Evolutionary conservation across 2,329 filamentous ascomycete species (phyloP).

Genomic region (Cytospora mali): DNA sequence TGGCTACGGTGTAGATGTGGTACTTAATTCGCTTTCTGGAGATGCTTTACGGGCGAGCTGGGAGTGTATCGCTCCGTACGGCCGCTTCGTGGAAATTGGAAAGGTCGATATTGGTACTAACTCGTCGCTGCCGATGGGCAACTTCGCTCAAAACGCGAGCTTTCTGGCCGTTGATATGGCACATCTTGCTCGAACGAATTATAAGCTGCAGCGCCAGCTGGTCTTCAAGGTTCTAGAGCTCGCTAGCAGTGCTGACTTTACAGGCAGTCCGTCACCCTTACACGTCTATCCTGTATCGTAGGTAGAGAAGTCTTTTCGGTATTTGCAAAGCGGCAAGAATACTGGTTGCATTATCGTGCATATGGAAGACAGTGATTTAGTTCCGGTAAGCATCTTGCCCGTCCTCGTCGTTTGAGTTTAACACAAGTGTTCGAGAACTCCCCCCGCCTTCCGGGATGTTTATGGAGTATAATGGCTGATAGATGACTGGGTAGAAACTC

Average conservation of each 20-base stretch:
- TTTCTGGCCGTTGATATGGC: constrained; percentile 38
- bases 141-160: constrained; percentile 23
- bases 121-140: constrained; percentile 40
- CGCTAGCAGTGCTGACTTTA: too few species aligned
- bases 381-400: too few species aligned
- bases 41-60: constrained; percentile 37
- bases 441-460: too few species aligned
- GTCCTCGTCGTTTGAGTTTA: too few species aligned
- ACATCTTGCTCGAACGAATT: not conserved
- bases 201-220: not conserved
- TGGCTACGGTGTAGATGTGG: constrained; percentile 6
- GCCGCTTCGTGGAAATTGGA: constrained; percentile 41
- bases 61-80: constrained; percentile 39
- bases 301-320: too few species aligned
- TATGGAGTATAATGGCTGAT: too few species aligned
- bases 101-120: constrained; percentile 39
- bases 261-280: too few species aligned
- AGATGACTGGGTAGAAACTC: constrained; percentile 27
- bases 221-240: not conserved
- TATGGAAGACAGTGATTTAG: too few species aligned
- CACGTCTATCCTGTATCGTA: too few species aligned
- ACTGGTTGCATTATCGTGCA: too few species aligned
- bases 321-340: too few species aligned
- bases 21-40: constrained; percentile 24
- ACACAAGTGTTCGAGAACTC: too few species aligned